A percentile compares a stretch with the other conserved stretches of the same genome.
Conservation (phyloP, 306 rosid genomes). For the Castanopsis chinensis region DNA sequence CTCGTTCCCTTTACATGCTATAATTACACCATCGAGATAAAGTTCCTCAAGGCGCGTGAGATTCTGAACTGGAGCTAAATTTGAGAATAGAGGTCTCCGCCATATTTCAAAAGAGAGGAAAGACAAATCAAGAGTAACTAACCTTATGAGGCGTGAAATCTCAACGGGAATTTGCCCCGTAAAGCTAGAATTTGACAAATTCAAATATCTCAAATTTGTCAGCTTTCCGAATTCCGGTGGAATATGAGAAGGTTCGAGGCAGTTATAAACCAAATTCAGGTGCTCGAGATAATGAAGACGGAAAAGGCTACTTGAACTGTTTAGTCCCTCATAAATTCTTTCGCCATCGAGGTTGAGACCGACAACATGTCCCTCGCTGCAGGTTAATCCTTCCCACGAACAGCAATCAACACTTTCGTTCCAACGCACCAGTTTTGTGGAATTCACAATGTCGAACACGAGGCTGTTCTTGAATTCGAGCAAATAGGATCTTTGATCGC, state of each 20-base stretch:
- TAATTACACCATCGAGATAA: constrained; percentile 39
- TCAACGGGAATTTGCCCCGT: constrained; percentile 38
- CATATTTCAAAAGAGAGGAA: too few relatives aligned
- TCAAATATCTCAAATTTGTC: constrained; percentile 21
- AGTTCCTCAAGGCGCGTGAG: constrained; percentile 31
- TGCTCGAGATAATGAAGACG: constrained; percentile 21
- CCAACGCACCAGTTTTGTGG: constrained; percentile 41
- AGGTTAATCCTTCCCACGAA: constrained; percentile 47
- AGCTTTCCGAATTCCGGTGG: constrained; percentile 39
- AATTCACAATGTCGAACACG: neutral
- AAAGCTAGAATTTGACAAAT: constrained; percentile 35
- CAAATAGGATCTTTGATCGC: constrained; percentile 38
- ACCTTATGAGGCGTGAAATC: constrained; percentile 39
- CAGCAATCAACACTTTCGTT: constrained; percentile 29
- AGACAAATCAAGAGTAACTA: constrained; percentile 40
- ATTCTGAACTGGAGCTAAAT: constrained; percentile 24
- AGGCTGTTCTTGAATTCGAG: constrained; percentile 42
- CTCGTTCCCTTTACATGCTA: constrained; percentile 32
- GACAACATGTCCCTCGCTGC: constrained; percentile 28
- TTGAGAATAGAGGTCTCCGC: neutral
- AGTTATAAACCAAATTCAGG: constrained; percentile 28
- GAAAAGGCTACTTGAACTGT: constrained; percentile 28
- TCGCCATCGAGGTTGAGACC: constrained; percentile 33
- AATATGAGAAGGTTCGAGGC: neutral
- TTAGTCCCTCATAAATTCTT: constrained; percentile 24